phyloP scores from a whole-genome alignment of 176 grass and related monocot species.

The Bolboschoenus planiculmis region DNA sequence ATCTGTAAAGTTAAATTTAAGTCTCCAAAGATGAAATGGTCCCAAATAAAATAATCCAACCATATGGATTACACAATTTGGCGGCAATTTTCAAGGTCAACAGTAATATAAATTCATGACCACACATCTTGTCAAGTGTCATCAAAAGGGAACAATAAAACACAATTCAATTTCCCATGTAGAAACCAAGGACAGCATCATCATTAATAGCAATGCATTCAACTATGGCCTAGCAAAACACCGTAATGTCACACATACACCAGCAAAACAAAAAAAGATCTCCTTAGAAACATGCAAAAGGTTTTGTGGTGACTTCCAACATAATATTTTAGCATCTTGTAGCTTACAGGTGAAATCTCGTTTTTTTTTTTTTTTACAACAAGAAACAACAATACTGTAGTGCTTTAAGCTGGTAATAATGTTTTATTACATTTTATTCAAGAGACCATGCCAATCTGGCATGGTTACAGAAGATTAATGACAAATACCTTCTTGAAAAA shows the following conservation, averaged over 20 bases:
- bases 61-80: not conserved
- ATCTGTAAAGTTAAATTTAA: not conserved
- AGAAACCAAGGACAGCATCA: not conserved
- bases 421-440: slow-evolving; percentile 2
- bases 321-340: not conserved
- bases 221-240: not conserved
- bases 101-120: not conserved
- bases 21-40: not conserved
- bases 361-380: not conserved
- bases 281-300: not conserved
- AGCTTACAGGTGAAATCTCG: not conserved
- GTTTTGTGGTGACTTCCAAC: not conserved
- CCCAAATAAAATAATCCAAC: not conserved
- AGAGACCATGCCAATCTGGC: not conserved
- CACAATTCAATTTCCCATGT: not conserved
- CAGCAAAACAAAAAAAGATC: not conserved
- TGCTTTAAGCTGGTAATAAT: not conserved
- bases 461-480: slow-evolving; percentile 1
- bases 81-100: not conserved
- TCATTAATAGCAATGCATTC: not conserved
- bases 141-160: not conserved
- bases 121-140: not conserved
- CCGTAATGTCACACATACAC: not conserved
- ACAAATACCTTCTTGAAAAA: slow-evolving; percentile 16
- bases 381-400: not conserved